phyloP scores from a whole-genome alignment of 108 stramenopile species.

The Pseudonitzschia delicatissima region DNA sequence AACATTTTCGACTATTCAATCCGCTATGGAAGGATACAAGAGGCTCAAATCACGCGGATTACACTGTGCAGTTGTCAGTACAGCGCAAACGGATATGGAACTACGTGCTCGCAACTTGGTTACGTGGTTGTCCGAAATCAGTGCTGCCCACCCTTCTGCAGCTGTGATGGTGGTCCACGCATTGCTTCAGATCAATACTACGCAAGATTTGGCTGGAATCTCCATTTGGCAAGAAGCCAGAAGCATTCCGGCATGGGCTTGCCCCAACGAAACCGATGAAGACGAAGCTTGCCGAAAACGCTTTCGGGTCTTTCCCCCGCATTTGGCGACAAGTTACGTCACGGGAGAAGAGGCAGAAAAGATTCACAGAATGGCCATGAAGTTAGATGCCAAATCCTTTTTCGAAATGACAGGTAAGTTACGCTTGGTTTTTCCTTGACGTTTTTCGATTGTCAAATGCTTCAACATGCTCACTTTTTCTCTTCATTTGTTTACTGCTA shows the following conservation, averaged over 20 bases:
- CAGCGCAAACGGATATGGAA: slow-evolving; percentile 69
- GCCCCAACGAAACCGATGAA: slow-evolving; percentile 29
- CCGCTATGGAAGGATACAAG: slow-evolving; percentile 66
- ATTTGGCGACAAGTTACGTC: slow-evolving; percentile 71
- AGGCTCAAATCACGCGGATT: slow-evolving; percentile 68
- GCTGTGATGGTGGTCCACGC: slow-evolving; percentile 77
- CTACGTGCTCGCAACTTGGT: slow-evolving; percentile 62
- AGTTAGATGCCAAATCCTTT: slow-evolving; percentile 43
- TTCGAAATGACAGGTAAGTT: slow-evolving; percentile 49
- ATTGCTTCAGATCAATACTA: slow-evolving; percentile 66
- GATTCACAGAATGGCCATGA: slow-evolving; percentile 49
- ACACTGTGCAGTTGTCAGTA: slow-evolving; percentile 74
- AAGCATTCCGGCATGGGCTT: slow-evolving; percentile 72
- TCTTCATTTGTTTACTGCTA: slow-evolving; percentile 5
- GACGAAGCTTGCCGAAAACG: slow-evolving; percentile 51
- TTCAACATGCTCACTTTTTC: not conserved
- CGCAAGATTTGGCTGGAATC: slow-evolving; percentile 64
- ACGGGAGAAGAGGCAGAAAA: slow-evolving; percentile 72
- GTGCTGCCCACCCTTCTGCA: slow-evolving; percentile 77
- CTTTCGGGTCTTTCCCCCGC: slow-evolving; percentile 71
- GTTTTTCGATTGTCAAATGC: not conserved
- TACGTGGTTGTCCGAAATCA: slow-evolving; percentile 75
- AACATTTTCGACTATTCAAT: slow-evolving; percentile 45
- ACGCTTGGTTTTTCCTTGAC: not conserved
- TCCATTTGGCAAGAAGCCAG: slow-evolving; percentile 72